Evolutionary conservation across 1,139 yeast species (phyloP).

Genomic region (Debaryomycetaceae sp.): DNA sequence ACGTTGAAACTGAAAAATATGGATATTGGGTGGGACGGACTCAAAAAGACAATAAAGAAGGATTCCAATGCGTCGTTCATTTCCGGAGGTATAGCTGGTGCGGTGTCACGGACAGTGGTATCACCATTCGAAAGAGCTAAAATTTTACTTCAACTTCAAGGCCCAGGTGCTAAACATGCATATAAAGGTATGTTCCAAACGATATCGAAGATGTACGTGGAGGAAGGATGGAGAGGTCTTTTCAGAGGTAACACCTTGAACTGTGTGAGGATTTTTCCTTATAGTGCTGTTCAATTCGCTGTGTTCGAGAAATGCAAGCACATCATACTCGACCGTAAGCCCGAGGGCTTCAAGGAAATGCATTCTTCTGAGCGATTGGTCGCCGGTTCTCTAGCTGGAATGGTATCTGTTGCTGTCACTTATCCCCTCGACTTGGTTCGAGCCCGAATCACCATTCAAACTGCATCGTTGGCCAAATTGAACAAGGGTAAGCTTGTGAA

Average conservation of each 20-base stretch:
- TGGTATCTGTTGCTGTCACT: conserved; percentile 75
- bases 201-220: conserved; percentile 72
- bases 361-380: conserved; percentile 52
- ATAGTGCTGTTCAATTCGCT: conserved; percentile 91
- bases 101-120: conserved; percentile 86
- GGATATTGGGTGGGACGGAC: neutral
- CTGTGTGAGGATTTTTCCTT: conserved; percentile 87
- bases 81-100: conserved; percentile 74
- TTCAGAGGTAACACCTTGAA: conserved; percentile 89
- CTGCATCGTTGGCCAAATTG: conserved; percentile 65
- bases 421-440: conserved; percentile 91
- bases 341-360: conserved; percentile 34
- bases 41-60: conserved; percentile 34
- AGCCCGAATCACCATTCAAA: conserved; percentile 84
- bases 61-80: conserved; percentile 61
- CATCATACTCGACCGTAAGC: conserved; percentile 28
- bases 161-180: conserved; percentile 59
- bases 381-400: conserved; percentile 83
- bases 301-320: conserved; percentile 74
- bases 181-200: conserved; percentile 76
- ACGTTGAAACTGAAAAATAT: neutral
- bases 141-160: conserved; percentile 86
- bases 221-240: conserved; percentile 86
- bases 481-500: conserved; percentile 39
- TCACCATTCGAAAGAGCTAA: conserved; percentile 95